These are phyloP conservation scores for Melanopsichium pennsylvanicum DNA, from an alignment of 1,284 basidiomycete species.

Conservation along the genomic window DNA sequence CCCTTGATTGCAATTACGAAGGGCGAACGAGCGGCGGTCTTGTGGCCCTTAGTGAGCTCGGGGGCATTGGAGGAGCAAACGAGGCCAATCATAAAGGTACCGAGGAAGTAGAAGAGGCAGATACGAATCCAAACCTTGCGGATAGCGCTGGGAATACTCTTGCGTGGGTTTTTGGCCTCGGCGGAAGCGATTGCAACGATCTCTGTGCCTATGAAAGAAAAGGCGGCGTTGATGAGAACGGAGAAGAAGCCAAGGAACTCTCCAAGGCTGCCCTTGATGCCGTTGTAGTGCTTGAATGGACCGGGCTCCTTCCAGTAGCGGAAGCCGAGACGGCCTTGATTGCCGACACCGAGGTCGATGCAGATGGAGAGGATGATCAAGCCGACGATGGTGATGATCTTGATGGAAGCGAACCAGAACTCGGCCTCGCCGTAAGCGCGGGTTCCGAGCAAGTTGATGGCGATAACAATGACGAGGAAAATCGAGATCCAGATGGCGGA, in stretches of 20 bases:
- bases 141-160: slow-evolving; percentile 55
- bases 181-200: slow-evolving; percentile 83
- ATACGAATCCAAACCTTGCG: slow-evolving; percentile 59
- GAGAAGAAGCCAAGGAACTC: slow-evolving; percentile 65
- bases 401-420: slow-evolving; percentile 68
- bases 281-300: slow-evolving; percentile 61
- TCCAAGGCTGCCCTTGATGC: slow-evolving; percentile 69
- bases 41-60: slow-evolving; percentile 43
- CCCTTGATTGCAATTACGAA: slow-evolving; percentile 65
- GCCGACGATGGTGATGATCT: slow-evolving; percentile 61
- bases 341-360: slow-evolving; percentile 57
- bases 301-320: slow-evolving; percentile 67
- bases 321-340: slow-evolving; percentile 53
- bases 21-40: slow-evolving; percentile 43
- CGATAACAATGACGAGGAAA: slow-evolving; percentile 75
- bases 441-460: slow-evolving; percentile 78
- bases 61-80: slow-evolving; percentile 54
- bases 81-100: slow-evolving; percentile 66
- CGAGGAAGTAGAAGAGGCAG: slow-evolving; percentile 66
- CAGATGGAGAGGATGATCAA: slow-evolving; percentile 60
- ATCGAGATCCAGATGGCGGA: slow-evolving; percentile 80
- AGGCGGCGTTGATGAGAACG: slow-evolving; percentile 72
- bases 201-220: slow-evolving; percentile 83
- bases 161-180: slow-evolving; percentile 70
- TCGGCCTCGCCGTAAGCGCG: slow-evolving; percentile 61